Evolutionary conservation across 2,329 filamentous ascomycete species (phyloP).

Genomic region (Niveomyces coronatus): DNA sequence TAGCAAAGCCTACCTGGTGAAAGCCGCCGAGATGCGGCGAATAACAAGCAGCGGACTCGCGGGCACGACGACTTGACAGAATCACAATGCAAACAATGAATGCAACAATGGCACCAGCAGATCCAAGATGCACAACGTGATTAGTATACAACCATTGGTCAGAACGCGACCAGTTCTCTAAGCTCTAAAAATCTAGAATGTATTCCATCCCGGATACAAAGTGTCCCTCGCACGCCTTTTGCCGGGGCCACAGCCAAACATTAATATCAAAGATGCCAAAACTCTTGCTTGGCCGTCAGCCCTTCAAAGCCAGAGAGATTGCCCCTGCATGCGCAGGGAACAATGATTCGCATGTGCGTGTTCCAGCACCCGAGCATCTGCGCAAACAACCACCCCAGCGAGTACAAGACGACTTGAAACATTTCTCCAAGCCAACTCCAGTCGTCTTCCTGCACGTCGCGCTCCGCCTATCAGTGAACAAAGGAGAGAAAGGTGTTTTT

Average conservation of each 20-base stretch:
- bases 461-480: conserved; percentile 8
- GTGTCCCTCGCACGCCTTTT: not conserved
- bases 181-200: conserved; percentile 10
- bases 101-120: not conserved
- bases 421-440: conserved; percentile 2
- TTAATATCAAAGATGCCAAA: conserved; percentile 1
- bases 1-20: too few species aligned
- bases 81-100: too few species aligned
- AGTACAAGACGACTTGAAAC: not conserved
- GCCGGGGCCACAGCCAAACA: conserved; percentile 3
- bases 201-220: conserved; percentile 5
- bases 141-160: conserved; percentile 10
- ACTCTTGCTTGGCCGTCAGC: too few species aligned
- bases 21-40: too few species aligned
- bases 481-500: conserved; percentile 8
- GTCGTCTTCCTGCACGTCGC: conserved; percentile 5
- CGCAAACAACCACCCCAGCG: not conserved
- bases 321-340: not conserved
- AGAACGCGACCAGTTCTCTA: conserved; percentile 8
- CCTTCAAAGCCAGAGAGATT: too few species aligned
- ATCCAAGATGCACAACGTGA: conserved; percentile 5
- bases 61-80: too few species aligned
- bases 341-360: not conserved
- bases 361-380: conserved; percentile 8
- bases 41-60: too few species aligned